Evolutionary conservation across 2,329 filamentous ascomycete genomes (phyloP).

Genomic region (Diaporthe eres): DNA sequence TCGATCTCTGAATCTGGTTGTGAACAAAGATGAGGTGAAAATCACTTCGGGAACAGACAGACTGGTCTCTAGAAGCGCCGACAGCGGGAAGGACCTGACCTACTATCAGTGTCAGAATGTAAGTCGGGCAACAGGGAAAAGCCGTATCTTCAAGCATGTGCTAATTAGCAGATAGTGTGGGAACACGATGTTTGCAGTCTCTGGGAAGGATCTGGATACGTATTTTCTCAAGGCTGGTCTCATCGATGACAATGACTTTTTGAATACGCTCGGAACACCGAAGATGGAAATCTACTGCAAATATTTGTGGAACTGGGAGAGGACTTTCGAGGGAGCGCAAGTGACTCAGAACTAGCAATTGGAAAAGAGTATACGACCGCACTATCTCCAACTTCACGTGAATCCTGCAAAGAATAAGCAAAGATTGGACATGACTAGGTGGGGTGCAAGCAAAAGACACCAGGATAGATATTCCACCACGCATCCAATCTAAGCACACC

Average conservation of each 20-base stretch:
- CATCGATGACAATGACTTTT: slow-evolving; percentile 26
- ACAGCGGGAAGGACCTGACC: slow-evolving; percentile 33
- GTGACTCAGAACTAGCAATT: slow-evolving; percentile 12
- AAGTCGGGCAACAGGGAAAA: neutral
- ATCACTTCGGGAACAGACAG: slow-evolving; percentile 30
- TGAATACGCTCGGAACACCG: slow-evolving; percentile 23
- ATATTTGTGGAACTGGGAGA: slow-evolving; percentile 33
- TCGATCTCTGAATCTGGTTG: slow-evolving; percentile 33
- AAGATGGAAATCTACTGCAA: slow-evolving; percentile 32
- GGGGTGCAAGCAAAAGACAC: neutral
- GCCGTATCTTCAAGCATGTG: neutral
- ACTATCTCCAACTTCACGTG: neutral
- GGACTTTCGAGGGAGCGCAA: slow-evolving; percentile 17
- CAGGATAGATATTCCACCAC: neutral
- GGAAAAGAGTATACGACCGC: neutral
- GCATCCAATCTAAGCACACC: neutral
- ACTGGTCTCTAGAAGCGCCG: slow-evolving; percentile 29
- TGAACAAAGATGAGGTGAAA: slow-evolving; percentile 17
- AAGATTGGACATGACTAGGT: neutral
- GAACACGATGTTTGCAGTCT: slow-evolving; percentile 26
- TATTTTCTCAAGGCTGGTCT: slow-evolving; percentile 35
- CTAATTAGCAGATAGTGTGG: slow-evolving; percentile 31
- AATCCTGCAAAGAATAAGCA: neutral
- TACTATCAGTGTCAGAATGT: slow-evolving; percentile 33
- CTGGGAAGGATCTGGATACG: neutral